A percentile compares a stretch with the other conserved stretches of the same genome.
These are phyloP conservation scores for Alternaria sp. DNA, from an alignment of 2,329 filamentous ascomycete species.

Conservation along the genomic window DNA sequence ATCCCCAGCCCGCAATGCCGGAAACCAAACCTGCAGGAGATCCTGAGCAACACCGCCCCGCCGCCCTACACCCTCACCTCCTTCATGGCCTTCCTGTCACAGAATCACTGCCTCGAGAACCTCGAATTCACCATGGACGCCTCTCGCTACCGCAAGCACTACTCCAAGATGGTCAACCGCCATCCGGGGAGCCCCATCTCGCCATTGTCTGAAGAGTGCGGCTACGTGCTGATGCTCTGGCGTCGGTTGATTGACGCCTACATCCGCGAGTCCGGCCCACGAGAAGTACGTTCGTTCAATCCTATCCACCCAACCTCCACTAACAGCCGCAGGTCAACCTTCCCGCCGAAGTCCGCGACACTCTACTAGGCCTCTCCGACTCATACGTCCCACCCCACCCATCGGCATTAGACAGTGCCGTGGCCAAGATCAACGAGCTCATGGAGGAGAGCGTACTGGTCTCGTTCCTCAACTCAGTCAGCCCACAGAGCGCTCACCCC, in stretches of 20 bases:
- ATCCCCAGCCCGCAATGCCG: slow-evolving; percentile 59
- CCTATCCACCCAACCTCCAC: slow-evolving; percentile 1
- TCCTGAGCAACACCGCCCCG: slow-evolving; percentile 82
- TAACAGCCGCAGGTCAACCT: slow-evolving; percentile 66
- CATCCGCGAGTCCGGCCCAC: slow-evolving; percentile 60
- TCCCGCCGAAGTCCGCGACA: slow-evolving; percentile 82
- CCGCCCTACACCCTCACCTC: slow-evolving; percentile 89
- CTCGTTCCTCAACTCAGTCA: slow-evolving; percentile 80
- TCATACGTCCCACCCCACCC: slow-evolving; percentile 72
- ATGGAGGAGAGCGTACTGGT: slow-evolving; percentile 98
- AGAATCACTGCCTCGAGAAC: slow-evolving; percentile 96
- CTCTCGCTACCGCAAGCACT: slow-evolving; percentile 77
- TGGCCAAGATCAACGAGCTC: slow-evolving; percentile 88
- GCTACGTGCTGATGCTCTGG: slow-evolving; percentile 83
- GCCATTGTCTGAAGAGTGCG: slow-evolving; percentile 63
- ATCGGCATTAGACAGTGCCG: slow-evolving; percentile 77
- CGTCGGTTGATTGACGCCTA: slow-evolving; percentile 87
- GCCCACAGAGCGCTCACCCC: slow-evolving; percentile 55
- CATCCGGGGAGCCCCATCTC: slow-evolving; percentile 54
- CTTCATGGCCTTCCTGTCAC: slow-evolving; percentile 95
- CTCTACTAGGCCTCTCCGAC: slow-evolving; percentile 69
- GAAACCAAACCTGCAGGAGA: slow-evolving; percentile 81
- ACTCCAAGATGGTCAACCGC: slow-evolving; percentile 64
- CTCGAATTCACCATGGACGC: slow-evolving; percentile 97
- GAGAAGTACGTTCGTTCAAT: slow-evolving; percentile 35